Percentiles rank a stretch among this genome's conserved stretches.
Evolutionary conservation across 1,284 basidiomycete genomes (phyloP).

Genomic region (Fomitopsis schrenkii): DNA sequence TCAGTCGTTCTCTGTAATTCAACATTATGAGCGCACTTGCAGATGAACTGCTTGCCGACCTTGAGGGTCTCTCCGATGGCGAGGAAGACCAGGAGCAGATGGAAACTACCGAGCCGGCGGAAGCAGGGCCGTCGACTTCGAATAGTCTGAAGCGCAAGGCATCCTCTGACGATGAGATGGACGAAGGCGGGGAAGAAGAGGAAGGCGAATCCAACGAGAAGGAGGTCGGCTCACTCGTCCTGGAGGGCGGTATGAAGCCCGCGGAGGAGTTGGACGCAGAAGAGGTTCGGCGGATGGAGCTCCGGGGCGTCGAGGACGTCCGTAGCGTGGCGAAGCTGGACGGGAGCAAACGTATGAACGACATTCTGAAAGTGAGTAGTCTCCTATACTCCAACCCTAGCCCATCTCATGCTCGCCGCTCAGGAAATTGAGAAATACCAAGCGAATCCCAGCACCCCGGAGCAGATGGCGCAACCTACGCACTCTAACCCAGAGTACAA

Average conservation of each 20-base stretch:
- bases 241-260: conserved; percentile 87
- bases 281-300: conserved; percentile 90
- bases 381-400: too few species aligned
- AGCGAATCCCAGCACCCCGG: conserved; percentile 69
- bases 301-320: conserved; percentile 81
- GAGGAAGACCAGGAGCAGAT: conserved; percentile 52
- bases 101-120: conserved; percentile 38
- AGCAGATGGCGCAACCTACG: conserved; percentile 75
- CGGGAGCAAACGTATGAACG: conserved; percentile 78
- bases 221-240: conserved; percentile 60
- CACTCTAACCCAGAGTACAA: conserved; percentile 96
- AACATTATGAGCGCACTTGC: conserved; percentile 68
- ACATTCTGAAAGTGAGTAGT: conserved; percentile 70
- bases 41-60: conserved; percentile 85
- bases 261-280: conserved; percentile 92
- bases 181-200: conserved; percentile 39
- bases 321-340: conserved; percentile 87
- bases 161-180: conserved; percentile 49
- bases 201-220: conserved; percentile 37
- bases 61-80: conserved; percentile 71
- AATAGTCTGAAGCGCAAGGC: conserved; percentile 62
- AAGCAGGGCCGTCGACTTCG: conserved; percentile 23
- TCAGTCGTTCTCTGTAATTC: not conserved
- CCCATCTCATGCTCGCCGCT: not conserved
- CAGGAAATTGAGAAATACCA: conserved; percentile 90